Evolutionary conservation across 495 filamentous ascomycete species (phyloP).

Genomic region (Xylaria bambusicola): DNA sequence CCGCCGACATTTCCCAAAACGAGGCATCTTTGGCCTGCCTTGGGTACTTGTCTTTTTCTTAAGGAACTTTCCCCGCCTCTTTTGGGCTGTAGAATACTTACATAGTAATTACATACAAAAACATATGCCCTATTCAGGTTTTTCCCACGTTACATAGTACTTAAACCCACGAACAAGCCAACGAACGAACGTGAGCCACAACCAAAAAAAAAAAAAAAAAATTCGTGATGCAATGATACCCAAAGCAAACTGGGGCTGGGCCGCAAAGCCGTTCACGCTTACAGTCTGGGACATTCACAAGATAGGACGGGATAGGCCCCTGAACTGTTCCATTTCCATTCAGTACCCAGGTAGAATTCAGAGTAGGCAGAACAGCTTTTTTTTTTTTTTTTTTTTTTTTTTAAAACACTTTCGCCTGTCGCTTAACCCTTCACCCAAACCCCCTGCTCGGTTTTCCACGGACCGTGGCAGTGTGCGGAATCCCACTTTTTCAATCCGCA

Average conservation of each 20-base stretch:
- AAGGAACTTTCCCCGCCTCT: too few species aligned
- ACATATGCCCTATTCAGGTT: too few species aligned
- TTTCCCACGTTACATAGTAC: not conserved
- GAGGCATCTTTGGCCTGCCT: too few species aligned
- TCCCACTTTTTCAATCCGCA: not conserved
- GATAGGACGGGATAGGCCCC: too few species aligned
- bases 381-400: not conserved
- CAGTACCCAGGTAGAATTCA: not conserved
- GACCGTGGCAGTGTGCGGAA: not conserved
- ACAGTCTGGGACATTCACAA: too few species aligned
- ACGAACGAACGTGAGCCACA: not conserved
- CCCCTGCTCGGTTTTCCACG: conserved; percentile 1
- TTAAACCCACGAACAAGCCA: not conserved
- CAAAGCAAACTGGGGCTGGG: conserved; percentile 14
- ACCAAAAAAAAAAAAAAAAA: not conserved
- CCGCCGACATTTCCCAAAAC: too few species aligned
- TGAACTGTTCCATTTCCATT: not conserved
- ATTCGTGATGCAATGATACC: conserved; percentile 14
- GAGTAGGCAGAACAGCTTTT: too few species aligned
- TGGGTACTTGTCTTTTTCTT: too few species aligned
- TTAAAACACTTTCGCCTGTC: too few species aligned
- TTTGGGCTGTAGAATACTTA: too few species aligned
- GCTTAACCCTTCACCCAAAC: too few species aligned
- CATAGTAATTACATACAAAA: too few species aligned
- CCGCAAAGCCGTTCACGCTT: conserved; percentile 13